Evolutionary conservation across 2,329 filamentous ascomycete species (phyloP), one percentile per base, ranked within the genome.

Genomic region (Grosmannia penicillata): DNA sequence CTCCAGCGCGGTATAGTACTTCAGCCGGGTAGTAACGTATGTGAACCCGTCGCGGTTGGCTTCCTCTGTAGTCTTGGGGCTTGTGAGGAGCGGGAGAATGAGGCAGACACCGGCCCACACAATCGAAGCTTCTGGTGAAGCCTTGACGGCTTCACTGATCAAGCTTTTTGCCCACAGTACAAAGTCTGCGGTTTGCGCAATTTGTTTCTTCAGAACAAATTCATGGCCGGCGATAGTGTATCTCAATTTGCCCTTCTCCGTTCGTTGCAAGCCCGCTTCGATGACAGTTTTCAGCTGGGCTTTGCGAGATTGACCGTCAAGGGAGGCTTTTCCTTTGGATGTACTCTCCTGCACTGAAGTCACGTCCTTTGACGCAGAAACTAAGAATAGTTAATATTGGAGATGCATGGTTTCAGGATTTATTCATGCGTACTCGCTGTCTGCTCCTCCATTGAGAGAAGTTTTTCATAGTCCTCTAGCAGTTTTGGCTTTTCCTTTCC

Each of bases 81-180:
- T 56, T 8, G 47, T 55, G 29, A 61, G 48, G 4, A 60, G 47
- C 0, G 57, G 56, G 2, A 61, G 50, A 30, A 59, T 33, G 15
- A 59, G 36, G 44, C 49, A 56, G 44, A 61, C 53, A 45, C 59
- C 61, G 4, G 51, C 51, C 53, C 51, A 55, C 3, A 42, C 50
- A 8, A 56, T 37, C 6, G 54, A 56, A 15, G 52, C 56, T 33
- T 53, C 46, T 2, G 54, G 53, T 2, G 50, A 53, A 10, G 33
- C 49, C 37, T 52, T 51, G 33, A 53, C 48, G n/a, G 50, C 55
- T 8, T 51, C 40, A 8, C 37, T 37, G 22, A 57, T 45, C 28
- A 41, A 47, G 30, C 35, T 34, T 34, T 57, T 53, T 11, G 45
- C 43, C 41, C 46, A 41, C 31, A 47, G 23, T 3, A 51, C 39